Conservation (phyloP, 106 monocot genomes). For the Dioscorea alata region DNA sequence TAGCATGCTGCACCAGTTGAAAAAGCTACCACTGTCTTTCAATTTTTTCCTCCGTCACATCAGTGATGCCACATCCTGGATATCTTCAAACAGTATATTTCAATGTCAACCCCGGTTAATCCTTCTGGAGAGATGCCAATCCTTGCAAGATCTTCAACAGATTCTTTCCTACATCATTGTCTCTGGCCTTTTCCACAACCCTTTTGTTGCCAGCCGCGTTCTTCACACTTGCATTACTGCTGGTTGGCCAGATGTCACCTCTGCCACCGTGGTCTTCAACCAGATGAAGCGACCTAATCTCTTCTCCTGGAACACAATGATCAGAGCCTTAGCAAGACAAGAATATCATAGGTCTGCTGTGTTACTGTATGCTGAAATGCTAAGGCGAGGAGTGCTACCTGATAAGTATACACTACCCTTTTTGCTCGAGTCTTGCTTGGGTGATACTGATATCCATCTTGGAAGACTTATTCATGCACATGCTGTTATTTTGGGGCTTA, state of each 20-base stretch:
- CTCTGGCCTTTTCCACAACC: constrained; percentile 53
- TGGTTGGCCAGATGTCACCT: constrained; percentile 4
- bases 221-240: constrained; percentile 16
- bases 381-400: constrained; percentile 15
- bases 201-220: constrained; percentile 54
- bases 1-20: background rate
- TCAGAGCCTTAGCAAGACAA: constrained; percentile 19
- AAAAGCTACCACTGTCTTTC: background rate
- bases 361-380: constrained; percentile 42
- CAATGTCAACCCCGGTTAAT: constrained; percentile 46
- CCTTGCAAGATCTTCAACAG: constrained; percentile 20
- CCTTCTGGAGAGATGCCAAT: constrained; percentile 22
- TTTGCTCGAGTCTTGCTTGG: constrained; percentile 34
- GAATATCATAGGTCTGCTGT: constrained; percentile 8
- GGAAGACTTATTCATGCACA: constrained; percentile 37
- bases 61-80: constrained; percentile 18
- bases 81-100: constrained; percentile 34
- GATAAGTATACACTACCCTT: constrained; percentile 59
- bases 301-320: constrained; percentile 73
- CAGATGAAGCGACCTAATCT: constrained; percentile 26
- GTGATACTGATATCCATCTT: background rate
- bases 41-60: background rate
- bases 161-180: constrained; percentile 43
- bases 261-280: constrained; percentile 21
- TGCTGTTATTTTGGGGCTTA: constrained; percentile 23